A percentile compares a stretch with the other conserved stretches of the same genome.
phyloP scores from a whole-genome alignment of 371 early-diverging fungal species.

The Mortierella sp. region DNA sequence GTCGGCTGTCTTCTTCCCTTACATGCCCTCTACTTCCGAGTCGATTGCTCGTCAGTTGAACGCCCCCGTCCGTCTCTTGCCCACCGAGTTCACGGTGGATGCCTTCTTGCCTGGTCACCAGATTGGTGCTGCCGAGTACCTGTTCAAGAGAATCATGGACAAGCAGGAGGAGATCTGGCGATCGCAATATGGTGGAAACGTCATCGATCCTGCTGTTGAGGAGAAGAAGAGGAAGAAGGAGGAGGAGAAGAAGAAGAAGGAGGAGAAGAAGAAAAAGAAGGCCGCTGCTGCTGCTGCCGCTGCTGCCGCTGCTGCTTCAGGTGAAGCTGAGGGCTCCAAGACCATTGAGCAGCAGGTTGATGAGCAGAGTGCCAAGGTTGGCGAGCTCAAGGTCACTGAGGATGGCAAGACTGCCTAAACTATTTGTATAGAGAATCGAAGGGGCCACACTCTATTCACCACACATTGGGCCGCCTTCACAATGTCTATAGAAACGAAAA shows the following conservation, averaged over 20 bases:
- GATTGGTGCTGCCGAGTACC: constrained; percentile 89
- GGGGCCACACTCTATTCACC: no score
- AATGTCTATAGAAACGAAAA: not conserved
- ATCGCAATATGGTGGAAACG: constrained; percentile 75
- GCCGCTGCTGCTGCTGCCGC: constrained; percentile 50
- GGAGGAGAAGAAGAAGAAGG: constrained; percentile 33
- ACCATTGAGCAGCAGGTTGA: constrained; percentile 62
- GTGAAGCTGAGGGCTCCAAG: constrained; percentile 43
- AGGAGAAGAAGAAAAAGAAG: constrained; percentile 51
- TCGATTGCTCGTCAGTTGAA: constrained; percentile 85
- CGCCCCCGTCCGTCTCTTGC: constrained; percentile 78
- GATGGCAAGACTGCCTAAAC: constrained; percentile 57
- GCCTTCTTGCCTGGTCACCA: constrained; percentile 85
- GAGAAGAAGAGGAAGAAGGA: constrained; percentile 53
- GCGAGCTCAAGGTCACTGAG: constrained; percentile 55
- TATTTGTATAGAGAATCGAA: no score
- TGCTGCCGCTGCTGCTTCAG: constrained; percentile 59
- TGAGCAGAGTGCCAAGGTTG: constrained; percentile 61
- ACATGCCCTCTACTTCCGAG: constrained; percentile 91
- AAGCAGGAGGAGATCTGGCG: constrained; percentile 76
- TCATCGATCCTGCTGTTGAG: constrained; percentile 37
- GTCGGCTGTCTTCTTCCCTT: constrained; percentile 90
- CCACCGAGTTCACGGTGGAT: constrained; percentile 74
- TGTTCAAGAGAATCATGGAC: constrained; percentile 92
- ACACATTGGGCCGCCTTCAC: no score